These are phyloP conservation scores for Penicillium rolfsii DNA, from an alignment of 2,329 filamentous ascomycete genomes.

Conservation along the genomic window DNA sequence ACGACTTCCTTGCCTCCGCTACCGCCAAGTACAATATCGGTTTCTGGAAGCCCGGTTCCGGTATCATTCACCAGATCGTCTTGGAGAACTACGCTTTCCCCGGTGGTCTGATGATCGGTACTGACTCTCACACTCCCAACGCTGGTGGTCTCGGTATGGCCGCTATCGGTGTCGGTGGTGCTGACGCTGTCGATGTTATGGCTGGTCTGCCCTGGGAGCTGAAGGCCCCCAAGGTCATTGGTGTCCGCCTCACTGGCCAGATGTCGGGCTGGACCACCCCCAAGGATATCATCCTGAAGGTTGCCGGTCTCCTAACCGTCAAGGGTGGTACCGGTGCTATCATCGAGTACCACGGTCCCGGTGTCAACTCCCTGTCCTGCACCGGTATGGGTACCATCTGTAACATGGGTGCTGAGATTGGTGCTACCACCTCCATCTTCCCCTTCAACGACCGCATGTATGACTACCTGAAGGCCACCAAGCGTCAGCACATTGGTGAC, in stretches of 20 bases:
- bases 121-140: constrained; percentile 96
- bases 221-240: constrained; percentile 79
- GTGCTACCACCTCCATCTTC: constrained; percentile 94
- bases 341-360: constrained; percentile 90
- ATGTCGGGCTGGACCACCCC: constrained; percentile 89
- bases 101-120: constrained; percentile 95
- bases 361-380: constrained; percentile 83
- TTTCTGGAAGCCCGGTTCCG: constrained; percentile 98
- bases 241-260: constrained; percentile 58
- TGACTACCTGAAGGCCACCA: constrained; percentile 83
- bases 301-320: constrained; percentile 89
- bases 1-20: constrained; percentile 90
- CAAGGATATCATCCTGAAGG: constrained; percentile 90
- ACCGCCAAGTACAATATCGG: constrained; percentile 99
- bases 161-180: constrained; percentile 95
- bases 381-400: constrained; percentile 92
- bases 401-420: constrained; percentile 89
- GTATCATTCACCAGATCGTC: constrained; percentile 99
- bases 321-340: constrained; percentile 92
- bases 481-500: constrained; percentile 70
- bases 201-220: constrained; percentile 97
- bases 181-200: constrained; percentile 94
- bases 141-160: constrained; percentile 92
- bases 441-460: constrained; percentile 84
- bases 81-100: constrained; percentile 99